Evolutionary conservation across 495 filamentous ascomycete genomes (phyloP).

Genomic region (Penicillium soppii): DNA sequence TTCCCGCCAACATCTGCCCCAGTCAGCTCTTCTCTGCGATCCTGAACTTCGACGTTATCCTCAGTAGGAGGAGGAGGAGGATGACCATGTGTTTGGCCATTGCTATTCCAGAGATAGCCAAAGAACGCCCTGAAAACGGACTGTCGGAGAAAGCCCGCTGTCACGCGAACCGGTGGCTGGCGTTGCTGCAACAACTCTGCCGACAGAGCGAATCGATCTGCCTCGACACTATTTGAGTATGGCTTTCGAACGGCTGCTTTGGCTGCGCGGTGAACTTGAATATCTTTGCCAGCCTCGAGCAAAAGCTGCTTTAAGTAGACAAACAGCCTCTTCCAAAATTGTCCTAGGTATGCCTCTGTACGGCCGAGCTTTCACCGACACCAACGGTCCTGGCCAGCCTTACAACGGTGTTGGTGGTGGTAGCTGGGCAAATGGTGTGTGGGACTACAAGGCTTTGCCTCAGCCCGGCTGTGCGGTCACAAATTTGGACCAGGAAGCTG

Average conservation of each 20-base stretch:
- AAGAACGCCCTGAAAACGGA: not conserved
- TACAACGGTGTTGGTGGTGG: slow-evolving; percentile 67
- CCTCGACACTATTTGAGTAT: not conserved
- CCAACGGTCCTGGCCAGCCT: slow-evolving; percentile 65
- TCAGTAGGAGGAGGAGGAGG: not conserved
- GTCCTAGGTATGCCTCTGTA: slow-evolving; percentile 85
- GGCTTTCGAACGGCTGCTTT: too few relatives aligned
- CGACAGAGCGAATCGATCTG: not conserved
- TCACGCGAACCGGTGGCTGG: not conserved
- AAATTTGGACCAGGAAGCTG: slow-evolving; percentile 24
- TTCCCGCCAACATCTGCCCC: not conserved
- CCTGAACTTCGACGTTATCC: not conserved
- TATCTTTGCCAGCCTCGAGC: too few relatives aligned
- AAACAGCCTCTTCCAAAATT: slow-evolving; percentile 64
- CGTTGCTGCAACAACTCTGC: not conserved
- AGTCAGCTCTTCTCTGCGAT: not conserved
- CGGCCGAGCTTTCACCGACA: slow-evolving; percentile 74
- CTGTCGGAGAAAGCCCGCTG: not conserved
- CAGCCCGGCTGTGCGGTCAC: slow-evolving; percentile 26
- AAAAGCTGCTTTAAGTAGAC: too few relatives aligned
- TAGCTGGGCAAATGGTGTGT: slow-evolving; percentile 73
- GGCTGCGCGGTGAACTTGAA: too few relatives aligned
- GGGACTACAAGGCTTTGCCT: slow-evolving; percentile 70
- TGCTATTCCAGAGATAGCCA: not conserved
- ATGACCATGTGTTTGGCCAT: not conserved